A percentile compares a stretch with the other conserved stretches of the same genome.
phyloP scores from a whole-genome alignment of 768 basidiomycete species.

The Chalciporus chontae region DNA sequence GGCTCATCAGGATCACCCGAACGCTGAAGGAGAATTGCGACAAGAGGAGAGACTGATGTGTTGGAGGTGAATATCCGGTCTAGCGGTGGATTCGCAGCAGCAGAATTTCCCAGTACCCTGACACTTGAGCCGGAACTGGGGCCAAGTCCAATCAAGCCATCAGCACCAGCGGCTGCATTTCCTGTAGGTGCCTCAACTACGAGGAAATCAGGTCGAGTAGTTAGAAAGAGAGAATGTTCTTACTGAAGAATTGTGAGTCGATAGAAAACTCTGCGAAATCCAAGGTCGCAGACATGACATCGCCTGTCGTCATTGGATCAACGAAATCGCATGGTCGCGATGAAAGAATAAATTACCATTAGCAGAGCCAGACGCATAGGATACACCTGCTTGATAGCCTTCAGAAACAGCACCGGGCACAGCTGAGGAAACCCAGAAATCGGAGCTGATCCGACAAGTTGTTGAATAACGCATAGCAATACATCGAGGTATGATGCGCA shows the following conservation, averaged over 20 bases:
- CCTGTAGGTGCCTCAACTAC: constrained; percentile 19
- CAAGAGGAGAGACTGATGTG: constrained; percentile 51
- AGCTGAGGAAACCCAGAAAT: constrained; percentile 54
- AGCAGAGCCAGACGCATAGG: constrained; percentile 54
- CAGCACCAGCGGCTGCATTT: constrained; percentile 10
- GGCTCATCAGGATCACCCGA: constrained; percentile 47
- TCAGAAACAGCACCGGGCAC: constrained; percentile 40
- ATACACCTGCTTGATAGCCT: constrained; percentile 37
- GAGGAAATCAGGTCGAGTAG: constrained; percentile 3
- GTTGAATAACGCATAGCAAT: neutral
- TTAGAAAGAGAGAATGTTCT: neutral
- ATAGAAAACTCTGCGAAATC: constrained; percentile 40
- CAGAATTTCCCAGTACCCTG: constrained; percentile 29
- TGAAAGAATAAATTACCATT: constrained; percentile 35
- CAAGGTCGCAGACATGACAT: constrained; percentile 28
- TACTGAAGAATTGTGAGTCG: constrained; percentile 39
- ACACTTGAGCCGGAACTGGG: constrained; percentile 55
- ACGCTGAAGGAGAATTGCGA: constrained; percentile 64
- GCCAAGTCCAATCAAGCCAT: constrained; percentile 55
- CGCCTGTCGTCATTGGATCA: constrained; percentile 15
- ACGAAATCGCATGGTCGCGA: neutral
- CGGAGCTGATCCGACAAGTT: constrained; percentile 46
- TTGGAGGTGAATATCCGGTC: constrained; percentile 66
- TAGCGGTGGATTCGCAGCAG: constrained; percentile 50
- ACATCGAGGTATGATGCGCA: constrained; percentile 11